These are phyloP conservation scores for Colletotrichum tanaceti DNA, from an alignment of 2,329 filamentous ascomycete genomes.

Conservation along the genomic window DNA sequence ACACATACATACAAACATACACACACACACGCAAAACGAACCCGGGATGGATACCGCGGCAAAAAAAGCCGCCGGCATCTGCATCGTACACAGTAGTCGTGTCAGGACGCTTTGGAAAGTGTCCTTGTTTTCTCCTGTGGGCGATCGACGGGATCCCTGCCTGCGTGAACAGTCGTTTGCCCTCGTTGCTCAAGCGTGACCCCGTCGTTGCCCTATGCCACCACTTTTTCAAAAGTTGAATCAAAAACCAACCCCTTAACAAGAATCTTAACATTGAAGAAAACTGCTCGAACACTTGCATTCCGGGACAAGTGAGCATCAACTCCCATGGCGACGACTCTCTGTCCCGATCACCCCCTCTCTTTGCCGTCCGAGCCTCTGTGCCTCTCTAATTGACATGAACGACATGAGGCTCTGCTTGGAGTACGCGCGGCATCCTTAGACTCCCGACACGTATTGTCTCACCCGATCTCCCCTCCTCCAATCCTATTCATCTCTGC, in stretches of 20 bases:
- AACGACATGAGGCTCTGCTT: slow-evolving; percentile 7
- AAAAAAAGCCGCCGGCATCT: slow-evolving; percentile 6
- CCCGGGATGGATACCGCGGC: slow-evolving; percentile 17
- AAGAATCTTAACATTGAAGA: too few relatives aligned
- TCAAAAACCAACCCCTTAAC: too few relatives aligned
- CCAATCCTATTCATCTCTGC: not conserved
- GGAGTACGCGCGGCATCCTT: slow-evolving; percentile 13
- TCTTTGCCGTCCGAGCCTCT: slow-evolving; percentile 16
- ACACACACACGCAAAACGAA: slow-evolving; percentile 24
- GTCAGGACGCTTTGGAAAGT: slow-evolving; percentile 25
- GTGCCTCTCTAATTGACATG: too few relatives aligned
- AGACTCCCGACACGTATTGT: slow-evolving; percentile 34
- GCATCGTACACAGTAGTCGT: not conserved
- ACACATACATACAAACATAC: not conserved
- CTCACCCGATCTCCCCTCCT: slow-evolving; percentile 29
- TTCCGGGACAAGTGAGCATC: too few relatives aligned
- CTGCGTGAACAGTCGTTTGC: not conserved
- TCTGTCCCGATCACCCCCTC: not conserved
- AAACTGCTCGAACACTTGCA: too few relatives aligned
- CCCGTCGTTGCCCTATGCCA: not conserved
- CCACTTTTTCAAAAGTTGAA: too few relatives aligned
- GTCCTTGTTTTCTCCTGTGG: not conserved
- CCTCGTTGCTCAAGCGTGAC: too few relatives aligned
- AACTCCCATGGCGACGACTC: too few relatives aligned
- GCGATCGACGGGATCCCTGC: slow-evolving; percentile 16